Conservation (phyloP, 768 basidiomycete genomes). For the Punctularia strigosozonata region DNA sequence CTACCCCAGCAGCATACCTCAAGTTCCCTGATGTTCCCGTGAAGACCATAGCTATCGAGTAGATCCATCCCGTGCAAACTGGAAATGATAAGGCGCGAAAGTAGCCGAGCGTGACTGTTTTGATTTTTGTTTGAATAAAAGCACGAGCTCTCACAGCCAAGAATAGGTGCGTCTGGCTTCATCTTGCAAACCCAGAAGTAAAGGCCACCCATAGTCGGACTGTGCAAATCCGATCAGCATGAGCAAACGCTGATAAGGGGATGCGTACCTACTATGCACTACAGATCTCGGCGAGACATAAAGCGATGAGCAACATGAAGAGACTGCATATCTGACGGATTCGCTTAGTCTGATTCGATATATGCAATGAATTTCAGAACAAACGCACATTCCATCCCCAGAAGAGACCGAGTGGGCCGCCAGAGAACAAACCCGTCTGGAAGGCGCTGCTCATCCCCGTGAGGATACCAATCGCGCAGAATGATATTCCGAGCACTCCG, state of each 20-base stretch:
- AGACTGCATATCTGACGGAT: constrained; percentile 34
- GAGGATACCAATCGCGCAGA: constrained; percentile 48
- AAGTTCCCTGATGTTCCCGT: constrained; percentile 49
- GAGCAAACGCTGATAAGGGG: background rate
- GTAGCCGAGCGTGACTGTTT: background rate
- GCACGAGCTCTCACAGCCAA: constrained; percentile 31
- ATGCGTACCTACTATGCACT: constrained; percentile 37
- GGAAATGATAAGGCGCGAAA: background rate
- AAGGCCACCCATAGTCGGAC: constrained; percentile 45
- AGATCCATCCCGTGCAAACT: constrained; percentile 44
- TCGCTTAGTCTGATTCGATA: background rate
- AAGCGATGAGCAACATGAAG: constrained; percentile 46
- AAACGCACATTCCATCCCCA: constrained; percentile 50
- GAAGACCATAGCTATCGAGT: constrained; percentile 48
- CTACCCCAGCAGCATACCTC: constrained; percentile 19
- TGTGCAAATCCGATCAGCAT: constrained; percentile 6
- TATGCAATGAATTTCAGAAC: background rate
- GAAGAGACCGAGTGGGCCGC: constrained; percentile 45
- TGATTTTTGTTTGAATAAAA: background rate
- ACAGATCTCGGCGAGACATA: constrained; percentile 47
- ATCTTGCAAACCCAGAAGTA: constrained; percentile 57
- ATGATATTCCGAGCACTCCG: constrained; percentile 47
- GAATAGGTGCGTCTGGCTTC: constrained; percentile 39
- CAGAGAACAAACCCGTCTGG: constrained; percentile 46
- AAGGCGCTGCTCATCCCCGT: constrained; percentile 52